Percentiles rank a stretch among this genome's conserved stretches.
These are phyloP conservation scores for Trichoderma lentiforme DNA, from an alignment of 2,329 filamentous ascomycete species.

Conservation along the genomic window DNA sequence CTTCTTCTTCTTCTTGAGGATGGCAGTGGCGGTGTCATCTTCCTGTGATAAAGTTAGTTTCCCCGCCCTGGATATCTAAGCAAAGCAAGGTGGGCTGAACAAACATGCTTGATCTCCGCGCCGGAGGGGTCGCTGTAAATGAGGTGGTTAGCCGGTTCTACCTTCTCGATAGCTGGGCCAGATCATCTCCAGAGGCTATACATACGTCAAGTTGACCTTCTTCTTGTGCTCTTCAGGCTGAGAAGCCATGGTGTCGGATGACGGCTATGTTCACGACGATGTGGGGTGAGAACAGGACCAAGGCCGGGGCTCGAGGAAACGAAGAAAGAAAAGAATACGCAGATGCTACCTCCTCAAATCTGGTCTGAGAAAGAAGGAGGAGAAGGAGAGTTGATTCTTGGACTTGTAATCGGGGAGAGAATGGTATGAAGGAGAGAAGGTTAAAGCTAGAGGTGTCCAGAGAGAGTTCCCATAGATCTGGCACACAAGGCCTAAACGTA, in stretches of 20 bases:
- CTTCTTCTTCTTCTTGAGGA: conserved; percentile 99
- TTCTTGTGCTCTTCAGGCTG: conserved; percentile 69
- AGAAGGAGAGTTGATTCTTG: neutral
- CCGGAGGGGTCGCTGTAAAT: conserved; percentile 76
- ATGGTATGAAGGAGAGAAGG: conserved; percentile 18
- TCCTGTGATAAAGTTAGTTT: conserved; percentile 52
- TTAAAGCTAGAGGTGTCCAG: conserved; percentile 23
- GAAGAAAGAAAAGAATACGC: conserved; percentile 6
- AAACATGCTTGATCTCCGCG: conserved; percentile 79
- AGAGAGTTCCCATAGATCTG: conserved; percentile 9
- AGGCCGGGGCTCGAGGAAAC: conserved; percentile 16
- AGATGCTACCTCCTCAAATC: neutral
- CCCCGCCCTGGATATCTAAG: conserved; percentile 19
- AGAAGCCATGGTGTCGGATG: conserved; percentile 61
- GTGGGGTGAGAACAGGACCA: conserved; percentile 25
- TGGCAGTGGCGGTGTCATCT: conserved; percentile 90
- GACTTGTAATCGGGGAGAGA: neutral
- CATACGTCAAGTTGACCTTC: conserved; percentile 81
- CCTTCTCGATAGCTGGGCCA: neutral
- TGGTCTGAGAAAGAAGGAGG: neutral
- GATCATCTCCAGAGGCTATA: conserved; percentile 10
- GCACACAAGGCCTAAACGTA: conserved; percentile 13
- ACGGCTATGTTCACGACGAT: conserved; percentile 11
- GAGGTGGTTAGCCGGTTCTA: conserved; percentile 35
- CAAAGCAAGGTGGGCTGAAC: conserved; percentile 31